A percentile compares a stretch with the other conserved stretches of the same genome.
Evolutionary conservation across 2,329 filamentous ascomycete species (phyloP).

Genomic region (Knufia fluminis): DNA sequence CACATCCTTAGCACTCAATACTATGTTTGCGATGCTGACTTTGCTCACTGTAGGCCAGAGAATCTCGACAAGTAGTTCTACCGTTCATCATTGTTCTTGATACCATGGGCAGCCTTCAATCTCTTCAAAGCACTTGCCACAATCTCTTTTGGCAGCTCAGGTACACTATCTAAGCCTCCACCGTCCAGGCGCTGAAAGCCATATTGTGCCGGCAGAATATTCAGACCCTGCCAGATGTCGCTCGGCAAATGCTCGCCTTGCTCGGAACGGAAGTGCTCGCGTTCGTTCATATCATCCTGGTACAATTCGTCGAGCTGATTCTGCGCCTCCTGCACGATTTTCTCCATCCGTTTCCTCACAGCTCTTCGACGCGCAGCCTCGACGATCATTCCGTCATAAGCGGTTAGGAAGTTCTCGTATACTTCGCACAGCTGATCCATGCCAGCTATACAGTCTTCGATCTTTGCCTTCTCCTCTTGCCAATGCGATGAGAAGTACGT

Average conservation of each 20-base stretch:
- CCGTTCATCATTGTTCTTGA: constrained; percentile 1
- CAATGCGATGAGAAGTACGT: constrained; percentile 48
- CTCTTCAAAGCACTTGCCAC: constrained; percentile 36
- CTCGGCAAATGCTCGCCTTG: constrained; percentile 79
- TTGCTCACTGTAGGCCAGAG: background rate
- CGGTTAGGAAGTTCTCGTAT: constrained; percentile 75
- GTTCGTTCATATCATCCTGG: constrained; percentile 60
- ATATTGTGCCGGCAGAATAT: constrained; percentile 30
- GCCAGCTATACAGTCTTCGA: constrained; percentile 61
- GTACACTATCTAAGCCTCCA: constrained; percentile 31
- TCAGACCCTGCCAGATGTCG: constrained; percentile 76
- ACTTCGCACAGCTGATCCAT: constrained; percentile 70
- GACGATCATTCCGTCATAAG: constrained; percentile 74
- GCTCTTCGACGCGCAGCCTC: constrained; percentile 69
- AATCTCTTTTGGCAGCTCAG: constrained; percentile 33
- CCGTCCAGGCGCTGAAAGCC: constrained; percentile 43
- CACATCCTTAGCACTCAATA: background rate
- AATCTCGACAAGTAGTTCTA: background rate
- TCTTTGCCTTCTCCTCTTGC: constrained; percentile 62
- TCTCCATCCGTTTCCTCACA: constrained; percentile 64
- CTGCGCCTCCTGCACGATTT: constrained; percentile 67
- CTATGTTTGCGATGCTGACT: background rate
- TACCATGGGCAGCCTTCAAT: constrained; percentile 23
- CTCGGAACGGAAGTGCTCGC: constrained; percentile 70
- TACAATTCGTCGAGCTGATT: constrained; percentile 67